Conservation (phyloP, 2,329 filamentous ascomycete genomes). For the Rasamsonia emersonii region DNA sequence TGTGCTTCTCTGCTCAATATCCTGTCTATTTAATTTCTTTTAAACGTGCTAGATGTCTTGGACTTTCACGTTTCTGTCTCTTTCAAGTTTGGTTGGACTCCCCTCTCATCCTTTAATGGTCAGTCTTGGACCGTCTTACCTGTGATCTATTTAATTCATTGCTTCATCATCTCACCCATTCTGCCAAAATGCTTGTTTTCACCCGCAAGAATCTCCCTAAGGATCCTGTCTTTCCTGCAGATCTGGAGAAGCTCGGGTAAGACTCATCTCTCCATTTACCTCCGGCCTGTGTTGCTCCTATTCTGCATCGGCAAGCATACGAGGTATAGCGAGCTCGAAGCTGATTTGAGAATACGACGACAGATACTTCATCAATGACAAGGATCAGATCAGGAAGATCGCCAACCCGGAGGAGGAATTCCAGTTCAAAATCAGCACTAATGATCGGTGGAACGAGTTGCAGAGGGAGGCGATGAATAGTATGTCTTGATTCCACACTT, state of each 20-base stretch:
- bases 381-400: slow-evolving; percentile 66
- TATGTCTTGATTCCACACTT: slow-evolving; percentile 29
- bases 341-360: slow-evolving; percentile 1
- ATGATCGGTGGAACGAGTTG: slow-evolving; percentile 66
- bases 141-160: background rate
- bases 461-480: slow-evolving; percentile 68
- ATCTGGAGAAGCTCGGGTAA: slow-evolving; percentile 66
- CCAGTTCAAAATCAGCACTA: slow-evolving; percentile 64
- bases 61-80: too few relatives aligned
- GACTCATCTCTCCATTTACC: slow-evolving; percentile 11
- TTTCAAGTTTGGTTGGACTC: slow-evolving; percentile 1
- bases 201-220: slow-evolving; percentile 58
- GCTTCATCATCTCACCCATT: background rate
- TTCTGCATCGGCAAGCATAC: too few relatives aligned
- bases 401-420: slow-evolving; percentile 61
- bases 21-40: too few relatives aligned
- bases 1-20: too few relatives aligned
- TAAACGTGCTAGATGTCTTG: too few relatives aligned
- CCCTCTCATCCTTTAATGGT: background rate
- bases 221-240: slow-evolving; percentile 57
- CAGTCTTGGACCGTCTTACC: background rate
- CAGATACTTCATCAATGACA: slow-evolving; percentile 70
- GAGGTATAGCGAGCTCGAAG: too few relatives aligned
- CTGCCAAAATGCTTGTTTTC: slow-evolving; percentile 63
- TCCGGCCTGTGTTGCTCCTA: background rate